These are phyloP conservation scores for Nicotiana tomentosiformis DNA, from an alignment of 257 asterid genomes.

Conservation along the genomic window DNA sequence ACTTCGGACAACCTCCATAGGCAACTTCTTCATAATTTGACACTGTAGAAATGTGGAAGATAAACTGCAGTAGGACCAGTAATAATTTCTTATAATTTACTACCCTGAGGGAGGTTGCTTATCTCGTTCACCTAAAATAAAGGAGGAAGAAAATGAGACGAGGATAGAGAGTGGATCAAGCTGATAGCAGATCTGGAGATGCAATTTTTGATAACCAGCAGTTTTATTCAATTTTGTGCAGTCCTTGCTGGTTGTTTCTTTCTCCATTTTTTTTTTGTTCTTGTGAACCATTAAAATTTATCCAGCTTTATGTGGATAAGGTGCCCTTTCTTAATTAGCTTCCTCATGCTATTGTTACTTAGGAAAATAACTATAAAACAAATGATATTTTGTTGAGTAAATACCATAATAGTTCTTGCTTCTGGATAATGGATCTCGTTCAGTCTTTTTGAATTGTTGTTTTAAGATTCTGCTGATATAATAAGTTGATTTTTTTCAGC, in stretches of 20 bases:
- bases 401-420: background rate
- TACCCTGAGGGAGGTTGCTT: background rate
- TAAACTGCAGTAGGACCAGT: conserved; percentile 4
- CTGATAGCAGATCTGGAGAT: background rate
- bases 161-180: background rate
- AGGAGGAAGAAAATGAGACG: background rate
- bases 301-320: background rate
- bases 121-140: background rate
- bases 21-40: background rate
- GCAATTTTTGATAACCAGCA: background rate
- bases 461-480: background rate
- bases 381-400: background rate
- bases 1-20: background rate
- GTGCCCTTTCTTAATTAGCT: background rate
- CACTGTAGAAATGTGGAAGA: conserved; percentile 3
- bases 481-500: background rate
- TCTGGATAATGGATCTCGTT: background rate
- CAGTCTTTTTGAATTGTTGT: background rate
- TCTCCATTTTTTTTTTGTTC: background rate
- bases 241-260: conserved; percentile 1
- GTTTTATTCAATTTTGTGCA: background rate
- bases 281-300: background rate
- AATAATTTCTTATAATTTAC: background rate
- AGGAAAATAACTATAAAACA: background rate
- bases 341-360: background rate